Evolutionary conservation across 108 stramenopile species (phyloP), one percentile per base, ranked within the genome.

Genomic region (Pseudonitzschia pungens): DNA sequence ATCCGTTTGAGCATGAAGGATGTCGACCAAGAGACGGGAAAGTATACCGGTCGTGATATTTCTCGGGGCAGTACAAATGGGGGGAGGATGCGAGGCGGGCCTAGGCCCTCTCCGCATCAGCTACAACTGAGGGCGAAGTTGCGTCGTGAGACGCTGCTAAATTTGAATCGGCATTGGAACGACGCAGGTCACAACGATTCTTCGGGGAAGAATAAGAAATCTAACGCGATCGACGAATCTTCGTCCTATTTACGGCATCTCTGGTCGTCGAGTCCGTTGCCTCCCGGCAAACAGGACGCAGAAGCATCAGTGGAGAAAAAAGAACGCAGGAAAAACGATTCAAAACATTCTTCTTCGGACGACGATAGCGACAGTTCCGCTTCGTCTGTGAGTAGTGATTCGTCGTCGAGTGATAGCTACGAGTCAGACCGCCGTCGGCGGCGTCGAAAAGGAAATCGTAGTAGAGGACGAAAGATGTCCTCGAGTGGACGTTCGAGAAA

Each of bases 1-100:
- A 87, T 91, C 52, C 80, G 89, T 77, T 70, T 90, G 51, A 86
- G 89, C 77, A 44, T 90, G 44, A 75, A 73, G 14, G 93, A 83
- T 43, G 82, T 94, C 32, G 79, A 92, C 77, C 86, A 87, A 62
- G 43, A 44, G 20, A 91, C 86, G 14, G 86, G 86, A 44, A 70
- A 73, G 53, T 70, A 70, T 40, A 33, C 31, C 10, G 77, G 77
- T 33, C 42, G 72, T 33, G 31, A 77, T 21, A 45, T 60, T 29
- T 79, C 74, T 21, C 77, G 52, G 51, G 65, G 55, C 16, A 75
- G 71, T 65, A 63, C 48, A 31, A 59, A 68, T 32, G 64, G 75
- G 31, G 80, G 77, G 21, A 65, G 48, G 69, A 16, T 21, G 29
- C 59, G 72, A 24, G 81, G 81, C 29, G 75, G 83, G 28, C 56